Base-by-base conservation (phyloP, 2,329 filamentous ascomycete species). In the Microdochium paspali region DNA sequence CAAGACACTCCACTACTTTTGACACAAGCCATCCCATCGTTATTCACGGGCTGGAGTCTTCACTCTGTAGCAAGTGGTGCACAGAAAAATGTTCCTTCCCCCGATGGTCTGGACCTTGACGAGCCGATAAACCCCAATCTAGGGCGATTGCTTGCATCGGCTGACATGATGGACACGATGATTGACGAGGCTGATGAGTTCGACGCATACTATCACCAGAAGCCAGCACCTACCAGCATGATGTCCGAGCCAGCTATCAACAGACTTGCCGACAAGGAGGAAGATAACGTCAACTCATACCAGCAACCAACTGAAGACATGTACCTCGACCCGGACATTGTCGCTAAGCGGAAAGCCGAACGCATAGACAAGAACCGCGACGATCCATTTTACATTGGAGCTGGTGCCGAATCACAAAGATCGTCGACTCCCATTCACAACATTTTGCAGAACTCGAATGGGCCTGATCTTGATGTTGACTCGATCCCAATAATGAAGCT, bases 401-500 rank as follows among this genome's bases (percentile, higher is more conserved):
- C 73, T 23, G 66, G 69, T 7, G 68, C 68, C 31, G 72, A 71
- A 24, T 70, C 69, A 1, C 80, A 79, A 3, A 79, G 80, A 28
- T 77, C 77, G 5, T 84, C 85, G 0, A 91, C 87, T 1, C 87
- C 87, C 0, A 82, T 93, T 45, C 86, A 91, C 58, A 86, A 80
- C 53, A 88, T 93, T 49, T 70, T 87, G 3, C 76, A 80, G 49
- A 81, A 75, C 49, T 81, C 80, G 49, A 90, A 91, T 59, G 84
- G 83, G 2, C 82, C 84, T 2, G 85, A 87, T 42, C 70, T 97
- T 9, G 91, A 98, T 61, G 84, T 98, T 40, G 93, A 98, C 65
- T 80, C 88, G 2, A 98, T 98, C 57, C 93, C 93, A 2, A 91
- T 98, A 58, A 93, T 98, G 82, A 83, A 95, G 61, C 75, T 98